These are phyloP conservation scores for Lithocarpus polystachyus DNA, from an alignment of 306 rosid genomes.

Conservation along the genomic window DNA sequence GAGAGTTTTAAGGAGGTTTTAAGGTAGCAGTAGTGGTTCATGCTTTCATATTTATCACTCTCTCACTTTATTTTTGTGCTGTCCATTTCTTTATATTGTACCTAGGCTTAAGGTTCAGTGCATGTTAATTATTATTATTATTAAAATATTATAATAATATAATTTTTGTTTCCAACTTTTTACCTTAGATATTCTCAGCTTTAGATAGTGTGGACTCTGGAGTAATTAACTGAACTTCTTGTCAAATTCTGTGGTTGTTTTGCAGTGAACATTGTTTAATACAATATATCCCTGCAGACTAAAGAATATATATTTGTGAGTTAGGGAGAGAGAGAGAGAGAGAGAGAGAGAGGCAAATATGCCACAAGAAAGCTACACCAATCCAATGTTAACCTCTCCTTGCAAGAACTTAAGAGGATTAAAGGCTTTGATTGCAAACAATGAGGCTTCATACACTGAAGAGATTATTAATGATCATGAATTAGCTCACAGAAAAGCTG, in stretches of 20 bases:
- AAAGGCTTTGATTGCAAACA: constrained; percentile 43
- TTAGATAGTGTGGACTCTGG: neutral
- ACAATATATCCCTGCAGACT: neutral
- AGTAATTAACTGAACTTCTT: neutral
- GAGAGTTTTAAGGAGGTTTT: neutral
- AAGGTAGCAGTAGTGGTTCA: neutral
- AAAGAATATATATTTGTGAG: neutral
- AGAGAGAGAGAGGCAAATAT: constrained; percentile 22
- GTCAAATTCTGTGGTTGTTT: neutral
- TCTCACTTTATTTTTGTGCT: neutral
- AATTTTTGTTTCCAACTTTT: neutral
- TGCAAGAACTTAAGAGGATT: constrained; percentile 66
- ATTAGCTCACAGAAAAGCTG: constrained; percentile 96
- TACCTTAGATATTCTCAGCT: neutral
- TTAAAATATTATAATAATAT: too few species aligned
- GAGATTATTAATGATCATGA: constrained; percentile 83
- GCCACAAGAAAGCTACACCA: constrained; percentile 59
- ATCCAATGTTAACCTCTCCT: constrained; percentile 51
- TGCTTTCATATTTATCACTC: neutral
- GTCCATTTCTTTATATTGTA: neutral
- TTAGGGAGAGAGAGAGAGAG: too few species aligned
- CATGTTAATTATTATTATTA: too few species aligned
- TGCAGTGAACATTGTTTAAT: neutral
- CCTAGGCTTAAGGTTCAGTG: neutral
- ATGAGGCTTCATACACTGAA: constrained; percentile 44